These are phyloP conservation scores for Corymbia calophylla DNA, from an alignment of 441 rosid genomes.

Conservation along the genomic window DNA sequence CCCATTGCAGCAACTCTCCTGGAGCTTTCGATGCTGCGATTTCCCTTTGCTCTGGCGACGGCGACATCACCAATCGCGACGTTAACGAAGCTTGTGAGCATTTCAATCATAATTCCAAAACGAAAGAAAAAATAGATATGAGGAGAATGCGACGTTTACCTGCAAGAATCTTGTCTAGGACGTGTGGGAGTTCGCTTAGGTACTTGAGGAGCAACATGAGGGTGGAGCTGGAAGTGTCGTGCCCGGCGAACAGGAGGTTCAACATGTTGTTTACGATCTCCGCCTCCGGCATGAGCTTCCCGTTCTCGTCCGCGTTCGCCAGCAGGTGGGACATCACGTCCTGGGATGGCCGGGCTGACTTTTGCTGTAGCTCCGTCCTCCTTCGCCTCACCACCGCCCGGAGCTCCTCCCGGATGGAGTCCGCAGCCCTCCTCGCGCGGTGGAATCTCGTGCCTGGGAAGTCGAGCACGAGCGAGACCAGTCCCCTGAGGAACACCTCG, in stretches of 20 bases:
- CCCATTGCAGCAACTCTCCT: not conserved
- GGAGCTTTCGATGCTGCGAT: not conserved
- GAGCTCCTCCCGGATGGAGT: not conserved
- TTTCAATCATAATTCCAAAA: not conserved
- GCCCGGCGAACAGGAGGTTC: not conserved
- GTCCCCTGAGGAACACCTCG: constrained; percentile 4
- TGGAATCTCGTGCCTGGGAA: not conserved
- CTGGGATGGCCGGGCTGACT: not conserved
- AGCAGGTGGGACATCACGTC: not conserved
- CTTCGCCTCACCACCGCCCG: not conserved
- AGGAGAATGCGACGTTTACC: not conserved
- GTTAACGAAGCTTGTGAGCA: not conserved
- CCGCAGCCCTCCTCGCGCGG: not conserved
- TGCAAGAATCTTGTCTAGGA: not conserved
- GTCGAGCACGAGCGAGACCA: not conserved
- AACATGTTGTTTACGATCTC: not conserved
- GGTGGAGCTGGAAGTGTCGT: not conserved
- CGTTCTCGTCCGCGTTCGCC: not conserved
- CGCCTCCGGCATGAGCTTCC: not conserved
- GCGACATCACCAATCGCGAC: not conserved
- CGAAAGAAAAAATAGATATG: not conserved
- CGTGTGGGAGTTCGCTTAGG: not conserved
- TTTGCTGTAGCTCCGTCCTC: not conserved
- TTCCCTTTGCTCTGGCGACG: not conserved
- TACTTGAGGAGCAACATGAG: not conserved